Conservation (phyloP, 2,329 filamentous ascomycete species). For the Colletotrichum coccodes region DNA sequence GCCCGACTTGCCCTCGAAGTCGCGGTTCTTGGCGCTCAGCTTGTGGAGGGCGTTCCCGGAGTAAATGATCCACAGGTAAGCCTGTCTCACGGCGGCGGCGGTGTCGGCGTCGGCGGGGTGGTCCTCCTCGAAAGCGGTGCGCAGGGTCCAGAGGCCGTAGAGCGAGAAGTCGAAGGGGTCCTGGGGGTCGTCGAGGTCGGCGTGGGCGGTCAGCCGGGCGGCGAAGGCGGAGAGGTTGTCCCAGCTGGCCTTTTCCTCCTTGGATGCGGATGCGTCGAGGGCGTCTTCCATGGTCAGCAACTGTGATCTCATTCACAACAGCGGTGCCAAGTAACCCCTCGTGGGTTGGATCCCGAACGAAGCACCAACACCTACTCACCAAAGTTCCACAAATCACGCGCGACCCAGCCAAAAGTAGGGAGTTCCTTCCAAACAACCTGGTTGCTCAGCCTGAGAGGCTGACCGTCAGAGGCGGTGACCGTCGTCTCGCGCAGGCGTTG, state of each 20-base stretch:
- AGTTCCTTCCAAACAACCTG: slow-evolving; percentile 41
- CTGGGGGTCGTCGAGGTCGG: slow-evolving; percentile 2
- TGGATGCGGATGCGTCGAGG: slow-evolving; percentile 30
- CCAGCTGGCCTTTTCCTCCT: slow-evolving; percentile 25
- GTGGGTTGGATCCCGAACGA: background rate
- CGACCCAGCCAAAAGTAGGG: slow-evolving; percentile 39
- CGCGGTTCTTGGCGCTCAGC: slow-evolving; percentile 19
- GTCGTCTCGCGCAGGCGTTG: slow-evolving; percentile 32
- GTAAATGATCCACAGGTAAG: slow-evolving; percentile 38
- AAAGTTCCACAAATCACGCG: slow-evolving; percentile 41
- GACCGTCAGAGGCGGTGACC: slow-evolving; percentile 30
- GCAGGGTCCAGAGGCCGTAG: slow-evolving; percentile 41
- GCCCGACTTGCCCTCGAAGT: slow-evolving; percentile 34
- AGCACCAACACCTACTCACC: slow-evolving; percentile 32
- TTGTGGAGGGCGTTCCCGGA: slow-evolving; percentile 32
- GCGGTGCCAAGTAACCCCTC: background rate
- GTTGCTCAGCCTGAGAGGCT: slow-evolving; percentile 34
- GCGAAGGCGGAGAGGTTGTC: slow-evolving; percentile 38
- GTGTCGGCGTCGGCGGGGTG: background rate
- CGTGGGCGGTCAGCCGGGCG: slow-evolving; percentile 38
- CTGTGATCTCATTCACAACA: background rate
- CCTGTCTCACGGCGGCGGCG: slow-evolving; percentile 33
- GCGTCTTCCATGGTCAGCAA: slow-evolving; percentile 19
- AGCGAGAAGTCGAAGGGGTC: slow-evolving; percentile 39
- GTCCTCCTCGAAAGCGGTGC: slow-evolving; percentile 40